phyloP scores from a whole-genome alignment of 805 yeast genomes.

The Candida sonorensis region DNA sequence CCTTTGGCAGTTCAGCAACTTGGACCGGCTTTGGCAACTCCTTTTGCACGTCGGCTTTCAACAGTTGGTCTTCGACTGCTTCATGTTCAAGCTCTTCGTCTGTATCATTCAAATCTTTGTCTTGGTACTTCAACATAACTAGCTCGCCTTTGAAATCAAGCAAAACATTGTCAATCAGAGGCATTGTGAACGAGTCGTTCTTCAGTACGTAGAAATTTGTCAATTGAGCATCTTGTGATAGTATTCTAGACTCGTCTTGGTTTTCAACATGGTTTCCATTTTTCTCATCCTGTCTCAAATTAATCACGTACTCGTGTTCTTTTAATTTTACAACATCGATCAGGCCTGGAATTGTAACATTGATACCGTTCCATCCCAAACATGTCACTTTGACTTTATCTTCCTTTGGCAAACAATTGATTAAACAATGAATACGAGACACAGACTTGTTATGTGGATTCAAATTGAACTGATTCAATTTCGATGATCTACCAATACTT shows the following conservation, averaged over 20 bases:
- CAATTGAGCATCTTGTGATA: constrained; percentile 34
- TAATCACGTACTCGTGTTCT: constrained; percentile 15
- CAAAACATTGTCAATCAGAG: constrained; percentile 52
- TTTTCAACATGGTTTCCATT: not conserved
- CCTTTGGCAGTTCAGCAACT: too few relatives aligned
- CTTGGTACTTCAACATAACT: constrained; percentile 15
- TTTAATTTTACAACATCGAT: constrained; percentile 22
- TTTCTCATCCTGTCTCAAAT: constrained; percentile 7
- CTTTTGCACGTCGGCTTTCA: too few relatives aligned
- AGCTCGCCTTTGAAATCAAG: constrained; percentile 69
- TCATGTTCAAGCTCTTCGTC: constrained; percentile 5
- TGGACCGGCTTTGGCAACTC: not conserved
- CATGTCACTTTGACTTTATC: constrained; percentile 53
- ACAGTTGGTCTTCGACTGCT: too few relatives aligned
- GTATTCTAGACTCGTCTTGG: constrained; percentile 23
- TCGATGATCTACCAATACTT: constrained; percentile 64
- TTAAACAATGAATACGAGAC: constrained; percentile 58
- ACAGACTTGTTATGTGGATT: constrained; percentile 46
- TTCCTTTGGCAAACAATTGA: constrained; percentile 36
- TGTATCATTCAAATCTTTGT: constrained; percentile 6
- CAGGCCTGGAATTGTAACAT: constrained; percentile 52
- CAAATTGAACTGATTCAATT: constrained; percentile 45
- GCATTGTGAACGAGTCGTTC: constrained; percentile 60
- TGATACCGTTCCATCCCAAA: constrained; percentile 76
- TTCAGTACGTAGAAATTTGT: constrained; percentile 53